Base-by-base conservation (phyloP, 176 grass and related monocot species). In the Musa beccarii region DNA sequence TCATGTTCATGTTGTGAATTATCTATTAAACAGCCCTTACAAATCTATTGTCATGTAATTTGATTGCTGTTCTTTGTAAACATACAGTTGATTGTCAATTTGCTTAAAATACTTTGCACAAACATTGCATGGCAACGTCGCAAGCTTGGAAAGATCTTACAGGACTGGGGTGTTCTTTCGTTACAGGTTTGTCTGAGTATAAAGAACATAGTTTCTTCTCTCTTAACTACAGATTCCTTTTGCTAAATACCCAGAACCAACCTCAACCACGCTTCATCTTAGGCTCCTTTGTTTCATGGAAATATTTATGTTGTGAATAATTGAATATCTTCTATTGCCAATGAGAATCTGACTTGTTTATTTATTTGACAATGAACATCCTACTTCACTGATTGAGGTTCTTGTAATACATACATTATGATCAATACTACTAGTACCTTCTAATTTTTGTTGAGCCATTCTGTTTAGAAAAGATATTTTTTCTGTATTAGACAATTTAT, bases 121-220 rank as follows among this genome's bases (percentile, higher is more conserved):
- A 93, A 97, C 71, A 87, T 82, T 86, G 85, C 94, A 87, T 98
- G 94, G 94, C 94, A 98, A 82, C 81, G 94, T 4, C 94, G 90
- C 68, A 98, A 98, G 80, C 94, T 98, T 86, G 94, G 94, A 61
- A 98, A 98, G 81, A 91, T 86, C 63, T 85, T 98, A 73, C 94
- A 98, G 72, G 94, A 98, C 63, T 98, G 94, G 94, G 91, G 94
- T 83, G 80, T 89, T 68, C 87, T 98, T 82, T 98, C 88, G 54
- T 89, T 98, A 87, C 94, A 98, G 86, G 94, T 98, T 67, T 76
- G 69, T 87, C 34, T 43, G 34, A 43, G 34, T 43, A 43, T 43
- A 43, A 43, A 43, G 34, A 43, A 43, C 34, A 43, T 43, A 43
- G 34, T 43, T 43, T 50, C 14, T 68, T 15, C 22, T 54, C 52